phyloP scores from a whole-genome alignment of 2,329 filamentous ascomycete species.

The Diaporthe nobilis region DNA sequence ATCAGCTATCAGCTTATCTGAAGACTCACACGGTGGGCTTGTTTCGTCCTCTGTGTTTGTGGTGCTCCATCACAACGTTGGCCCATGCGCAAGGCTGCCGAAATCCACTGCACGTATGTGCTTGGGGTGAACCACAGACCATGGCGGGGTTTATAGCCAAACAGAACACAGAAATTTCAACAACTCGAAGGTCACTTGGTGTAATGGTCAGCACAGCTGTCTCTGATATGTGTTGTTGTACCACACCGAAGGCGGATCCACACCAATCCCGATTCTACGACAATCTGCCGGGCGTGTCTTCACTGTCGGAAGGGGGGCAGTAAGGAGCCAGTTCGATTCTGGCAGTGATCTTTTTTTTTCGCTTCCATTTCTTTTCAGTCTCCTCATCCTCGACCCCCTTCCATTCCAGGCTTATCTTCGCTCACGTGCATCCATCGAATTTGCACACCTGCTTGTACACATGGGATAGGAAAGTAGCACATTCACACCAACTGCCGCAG shows the following conservation, averaged over 20 bases:
- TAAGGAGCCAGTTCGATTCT: constrained; percentile 5
- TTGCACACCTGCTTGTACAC: too few species aligned
- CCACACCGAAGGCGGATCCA: neutral
- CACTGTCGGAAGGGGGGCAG: neutral
- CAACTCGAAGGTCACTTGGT: neutral
- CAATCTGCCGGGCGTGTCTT: neutral
- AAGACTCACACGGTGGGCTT: neutral
- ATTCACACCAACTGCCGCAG: too few species aligned
- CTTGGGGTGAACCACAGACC: neutral
- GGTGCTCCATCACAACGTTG: neutral
- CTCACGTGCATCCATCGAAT: too few species aligned
- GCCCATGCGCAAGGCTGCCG: neutral
- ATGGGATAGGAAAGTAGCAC: too few species aligned
- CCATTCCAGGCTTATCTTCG: too few species aligned
- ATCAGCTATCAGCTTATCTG: neutral
- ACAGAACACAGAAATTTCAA: neutral
- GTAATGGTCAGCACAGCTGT: neutral
- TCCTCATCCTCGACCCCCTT: too few species aligned
- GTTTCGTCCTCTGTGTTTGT: neutral
- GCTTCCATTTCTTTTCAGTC: neutral
- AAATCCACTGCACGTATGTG: neutral
- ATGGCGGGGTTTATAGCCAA: neutral
- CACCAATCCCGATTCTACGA: constrained; percentile 7
- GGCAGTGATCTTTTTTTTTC: neutral
- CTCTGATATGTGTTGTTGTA: neutral